A percentile compares a stretch with the other conserved stretches of the same genome.
Conservation (phyloP, 78 protist species). For the Dictyostelium firmibasis region DNA sequence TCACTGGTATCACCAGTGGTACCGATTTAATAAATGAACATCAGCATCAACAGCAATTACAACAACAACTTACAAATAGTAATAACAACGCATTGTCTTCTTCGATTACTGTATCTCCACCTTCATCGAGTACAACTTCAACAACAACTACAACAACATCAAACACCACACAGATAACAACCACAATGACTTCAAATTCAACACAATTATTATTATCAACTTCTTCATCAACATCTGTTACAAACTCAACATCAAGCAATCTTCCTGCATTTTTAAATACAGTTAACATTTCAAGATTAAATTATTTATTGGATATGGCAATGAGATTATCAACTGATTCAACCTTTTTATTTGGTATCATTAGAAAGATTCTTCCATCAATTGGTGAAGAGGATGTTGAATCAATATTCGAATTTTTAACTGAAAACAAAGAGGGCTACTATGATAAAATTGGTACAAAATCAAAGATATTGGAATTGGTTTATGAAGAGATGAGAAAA, state of each 20-base stretch:
- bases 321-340: background rate
- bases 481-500: constrained; percentile 75
- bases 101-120: background rate
- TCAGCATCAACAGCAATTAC: background rate
- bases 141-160: background rate
- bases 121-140: background rate
- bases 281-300: constrained; percentile 16
- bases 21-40: background rate
- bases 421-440: constrained; percentile 17
- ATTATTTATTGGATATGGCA: constrained; percentile 49
- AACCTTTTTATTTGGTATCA: constrained; percentile 5
- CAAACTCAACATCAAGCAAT: background rate
- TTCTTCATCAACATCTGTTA: background rate
- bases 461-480: constrained; percentile 36
- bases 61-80: background rate
- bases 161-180: background rate
- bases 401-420: constrained; percentile 47
- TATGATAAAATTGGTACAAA: constrained; percentile 29
- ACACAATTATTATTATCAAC: background rate
- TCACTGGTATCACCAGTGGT: background rate
- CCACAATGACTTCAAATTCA: background rate
- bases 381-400: constrained; percentile 29
- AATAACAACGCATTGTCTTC: background rate
- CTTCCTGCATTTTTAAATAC: background rate
- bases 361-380: constrained; percentile 56